Evolutionary conservation across 1,139 yeast species (phyloP).

Genomic region (Geotrichum histeridarum): DNA sequence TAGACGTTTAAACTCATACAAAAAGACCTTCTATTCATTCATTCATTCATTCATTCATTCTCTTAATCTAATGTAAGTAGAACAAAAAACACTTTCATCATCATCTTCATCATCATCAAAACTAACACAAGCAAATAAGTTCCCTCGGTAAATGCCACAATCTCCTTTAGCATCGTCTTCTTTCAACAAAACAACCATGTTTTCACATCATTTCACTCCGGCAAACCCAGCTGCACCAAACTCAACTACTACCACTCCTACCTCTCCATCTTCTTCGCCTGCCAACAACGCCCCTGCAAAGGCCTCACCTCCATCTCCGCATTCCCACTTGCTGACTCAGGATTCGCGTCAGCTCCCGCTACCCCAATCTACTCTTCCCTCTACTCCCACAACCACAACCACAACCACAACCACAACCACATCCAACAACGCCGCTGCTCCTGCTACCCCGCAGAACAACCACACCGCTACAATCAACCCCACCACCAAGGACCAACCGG

Average conservation of each 20-base stretch:
- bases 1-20: too few species aligned
- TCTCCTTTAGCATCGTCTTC: too few species aligned
- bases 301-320: slow-evolving; percentile 5
- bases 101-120: too few species aligned
- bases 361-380: not conserved
- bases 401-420: not conserved
- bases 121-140: too few species aligned
- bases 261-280: not conserved
- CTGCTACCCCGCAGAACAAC: not conserved
- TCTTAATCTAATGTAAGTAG: too few species aligned
- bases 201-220: not conserved
- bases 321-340: not conserved
- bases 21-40: too few species aligned
- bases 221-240: not conserved
- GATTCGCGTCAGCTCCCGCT: not conserved
- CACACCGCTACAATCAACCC: not conserved
- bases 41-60: too few species aligned
- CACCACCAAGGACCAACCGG: too few species aligned
- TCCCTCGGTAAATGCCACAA: too few species aligned
- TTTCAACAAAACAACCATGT: too few species aligned
- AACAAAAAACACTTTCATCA: too few species aligned
- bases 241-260: not conserved
- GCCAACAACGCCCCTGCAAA: not conserved
- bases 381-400: slow-evolving; percentile 2
- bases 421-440: not conserved